phyloP scores from a whole-genome alignment of 345 rosid species.

The Eucalyptus polyanthemos region DNA sequence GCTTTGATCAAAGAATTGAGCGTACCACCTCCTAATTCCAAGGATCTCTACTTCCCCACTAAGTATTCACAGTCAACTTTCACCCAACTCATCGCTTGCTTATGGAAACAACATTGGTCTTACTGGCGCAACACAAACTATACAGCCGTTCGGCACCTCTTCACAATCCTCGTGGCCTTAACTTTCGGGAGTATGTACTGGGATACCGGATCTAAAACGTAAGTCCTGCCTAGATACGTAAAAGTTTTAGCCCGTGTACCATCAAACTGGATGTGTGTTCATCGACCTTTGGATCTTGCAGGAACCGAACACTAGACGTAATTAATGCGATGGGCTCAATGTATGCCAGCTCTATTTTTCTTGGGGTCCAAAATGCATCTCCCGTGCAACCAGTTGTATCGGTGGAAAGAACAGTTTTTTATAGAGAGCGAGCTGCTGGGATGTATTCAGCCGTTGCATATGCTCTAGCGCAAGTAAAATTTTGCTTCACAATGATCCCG shows the following conservation, averaged over 20 bases:
- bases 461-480: slow-evolving; percentile 36
- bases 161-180: slow-evolving; percentile 16
- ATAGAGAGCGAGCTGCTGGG: slow-evolving; percentile 37
- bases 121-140: slow-evolving; percentile 38
- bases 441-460: slow-evolving; percentile 44
- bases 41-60: slow-evolving; percentile 15
- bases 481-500: neutral
- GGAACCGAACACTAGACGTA: slow-evolving; percentile 2
- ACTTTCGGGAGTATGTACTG: slow-evolving; percentile 27
- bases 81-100: slow-evolving; percentile 21
- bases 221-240: neutral
- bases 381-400: slow-evolving; percentile 31
- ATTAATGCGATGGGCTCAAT: slow-evolving; percentile 28
- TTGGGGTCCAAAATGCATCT: slow-evolving; percentile 16
- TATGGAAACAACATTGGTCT: slow-evolving; percentile 38
- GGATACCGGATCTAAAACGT: slow-evolving; percentile 23
- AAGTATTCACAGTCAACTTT: slow-evolving; percentile 14
- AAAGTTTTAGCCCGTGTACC: neutral
- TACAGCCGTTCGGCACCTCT: slow-evolving; percentile 23
- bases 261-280: neutral
- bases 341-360: slow-evolving; percentile 19
- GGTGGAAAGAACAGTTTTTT: slow-evolving; percentile 32
- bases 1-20: slow-evolving; percentile 14
- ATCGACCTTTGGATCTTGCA: neutral
- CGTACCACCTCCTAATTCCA: slow-evolving; percentile 10